Conservation (phyloP, 2,329 filamentous ascomycete species). For the Capronia americana region DNA sequence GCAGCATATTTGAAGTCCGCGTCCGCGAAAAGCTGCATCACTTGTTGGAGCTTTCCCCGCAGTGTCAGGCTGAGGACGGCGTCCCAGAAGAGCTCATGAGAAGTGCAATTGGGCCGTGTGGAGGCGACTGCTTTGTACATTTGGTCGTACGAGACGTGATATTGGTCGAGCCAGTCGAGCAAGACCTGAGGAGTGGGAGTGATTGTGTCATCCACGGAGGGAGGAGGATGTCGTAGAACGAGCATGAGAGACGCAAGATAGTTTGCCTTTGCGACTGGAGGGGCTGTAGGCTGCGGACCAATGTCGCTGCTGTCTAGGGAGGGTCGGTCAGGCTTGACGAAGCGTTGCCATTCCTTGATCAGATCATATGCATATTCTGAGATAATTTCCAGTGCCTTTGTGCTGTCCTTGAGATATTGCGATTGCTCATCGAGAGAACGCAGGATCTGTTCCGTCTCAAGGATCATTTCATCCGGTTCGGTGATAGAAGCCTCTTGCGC, state of each 20-base stretch:
- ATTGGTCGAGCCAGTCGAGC: constrained; percentile 79
- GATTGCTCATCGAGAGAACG: constrained; percentile 64
- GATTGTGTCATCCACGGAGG: constrained; percentile 37
- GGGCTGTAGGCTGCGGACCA: constrained; percentile 67
- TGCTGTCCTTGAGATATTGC: constrained; percentile 44
- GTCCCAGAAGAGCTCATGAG: constrained; percentile 83
- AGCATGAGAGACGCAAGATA: constrained; percentile 81
- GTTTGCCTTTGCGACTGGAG: constrained; percentile 74
- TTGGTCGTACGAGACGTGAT: constrained; percentile 74
- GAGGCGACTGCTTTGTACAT: constrained; percentile 70
- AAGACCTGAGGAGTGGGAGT: constrained; percentile 74
- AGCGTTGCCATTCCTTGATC: constrained; percentile 39
- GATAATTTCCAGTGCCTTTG: constrained; percentile 38
- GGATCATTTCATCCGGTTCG: constrained; percentile 74
- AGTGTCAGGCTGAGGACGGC: constrained; percentile 75
- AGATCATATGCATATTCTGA: constrained; percentile 31
- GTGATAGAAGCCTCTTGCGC: constrained; percentile 64
- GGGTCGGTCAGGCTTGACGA: constrained; percentile 47
- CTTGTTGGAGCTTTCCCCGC: constrained; percentile 73
- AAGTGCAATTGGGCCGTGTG: constrained; percentile 73
- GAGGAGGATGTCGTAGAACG: constrained; percentile 74
- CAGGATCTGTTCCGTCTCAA: constrained; percentile 76
- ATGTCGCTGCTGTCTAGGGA: constrained; percentile 60
- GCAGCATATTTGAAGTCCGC: constrained; percentile 81
- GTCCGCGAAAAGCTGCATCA: constrained; percentile 70